Evolutionary conservation across 306 rosid genomes (phyloP).

Genomic region (Vigna unguiculata): DNA sequence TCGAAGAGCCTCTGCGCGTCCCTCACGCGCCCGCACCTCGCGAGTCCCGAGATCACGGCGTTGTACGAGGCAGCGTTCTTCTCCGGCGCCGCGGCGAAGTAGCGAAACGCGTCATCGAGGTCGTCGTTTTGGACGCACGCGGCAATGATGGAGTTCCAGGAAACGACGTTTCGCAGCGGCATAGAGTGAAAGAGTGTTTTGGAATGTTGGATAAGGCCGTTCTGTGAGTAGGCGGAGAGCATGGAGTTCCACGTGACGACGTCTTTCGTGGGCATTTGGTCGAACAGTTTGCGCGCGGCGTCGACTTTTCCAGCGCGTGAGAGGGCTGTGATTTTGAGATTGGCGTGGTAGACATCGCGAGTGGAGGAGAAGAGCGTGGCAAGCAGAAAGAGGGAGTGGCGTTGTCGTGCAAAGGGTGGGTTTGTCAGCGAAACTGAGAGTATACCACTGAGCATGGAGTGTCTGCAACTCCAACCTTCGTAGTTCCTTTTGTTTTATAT

Average conservation of each 20-base stretch:
- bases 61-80: constrained; percentile 58
- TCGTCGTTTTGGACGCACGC: constrained; percentile 54
- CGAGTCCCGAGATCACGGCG: constrained; percentile 57
- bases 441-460: constrained; percentile 25
- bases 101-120: constrained; percentile 51
- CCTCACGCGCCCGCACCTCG: constrained; percentile 46
- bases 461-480: neutral
- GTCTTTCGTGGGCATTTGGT: constrained; percentile 52
- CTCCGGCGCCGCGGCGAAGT: constrained; percentile 52
- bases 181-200: constrained; percentile 49
- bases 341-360: constrained; percentile 43
- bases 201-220: constrained; percentile 50
- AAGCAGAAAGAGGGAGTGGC: constrained; percentile 19
- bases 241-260: constrained; percentile 63
- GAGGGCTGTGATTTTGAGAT: constrained; percentile 49
- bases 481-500: no score
- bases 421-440: neutral
- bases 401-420: neutral
- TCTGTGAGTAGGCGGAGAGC: constrained; percentile 58
- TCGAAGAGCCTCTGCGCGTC: constrained; percentile 61
- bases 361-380: constrained; percentile 44
- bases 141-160: constrained; percentile 65
- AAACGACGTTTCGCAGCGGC: constrained; percentile 56
- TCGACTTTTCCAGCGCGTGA: constrained; percentile 46
- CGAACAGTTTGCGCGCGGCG: constrained; percentile 61